Evolutionary conservation across 2,329 filamentous ascomycete genomes (phyloP), one percentile per base, ranked within the genome.

Genomic region (Mollisiaceae sp.): DNA sequence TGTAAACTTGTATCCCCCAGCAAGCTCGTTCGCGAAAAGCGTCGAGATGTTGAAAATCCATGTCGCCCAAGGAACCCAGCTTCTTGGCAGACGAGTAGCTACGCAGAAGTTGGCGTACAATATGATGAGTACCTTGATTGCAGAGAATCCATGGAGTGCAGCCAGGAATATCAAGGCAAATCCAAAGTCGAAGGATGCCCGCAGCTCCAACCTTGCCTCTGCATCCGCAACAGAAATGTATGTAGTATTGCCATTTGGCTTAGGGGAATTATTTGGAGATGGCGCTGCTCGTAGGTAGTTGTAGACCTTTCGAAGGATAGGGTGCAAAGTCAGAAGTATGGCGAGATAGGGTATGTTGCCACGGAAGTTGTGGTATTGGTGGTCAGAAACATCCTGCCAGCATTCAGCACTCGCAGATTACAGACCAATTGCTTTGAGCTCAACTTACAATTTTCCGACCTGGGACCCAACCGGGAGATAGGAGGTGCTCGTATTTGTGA

Each of bases 31-130:
- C 61, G 92, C 89, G 75, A 99, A 98, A 41, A 99, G 81, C 4
- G 89, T 90, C 32, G 83, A 84, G 63, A 99, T 86, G 73, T 97
- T 97, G 82, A 97, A 98, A 2, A 87, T 78, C 95, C 96, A 99
- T 0, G 94, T 97, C 8, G 85, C 88, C 2, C 81, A 81, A 0
- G 94, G 93, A 0, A 97, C 81, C 70, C 89, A 90, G 35, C 83
- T 80, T 66, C 86, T 86, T 11, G 93, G 92, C 14, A 97, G 78
- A 47, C 79, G 80, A 6, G 87, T 97, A 14, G 89, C 92, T 47
- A 99, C 82, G 65, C 85, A 85, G 79, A 91, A 97, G 78, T 99
- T 99, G 70, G 90, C 75, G 69, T 86, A 91, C 14, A 99, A 80
- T 60, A 99, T 97, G 0, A 83, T 67, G 1, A 97, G 78, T 18